These are phyloP conservation scores for Candida suzukii DNA, from an alignment of 805 yeast species.

Conservation along the genomic window DNA sequence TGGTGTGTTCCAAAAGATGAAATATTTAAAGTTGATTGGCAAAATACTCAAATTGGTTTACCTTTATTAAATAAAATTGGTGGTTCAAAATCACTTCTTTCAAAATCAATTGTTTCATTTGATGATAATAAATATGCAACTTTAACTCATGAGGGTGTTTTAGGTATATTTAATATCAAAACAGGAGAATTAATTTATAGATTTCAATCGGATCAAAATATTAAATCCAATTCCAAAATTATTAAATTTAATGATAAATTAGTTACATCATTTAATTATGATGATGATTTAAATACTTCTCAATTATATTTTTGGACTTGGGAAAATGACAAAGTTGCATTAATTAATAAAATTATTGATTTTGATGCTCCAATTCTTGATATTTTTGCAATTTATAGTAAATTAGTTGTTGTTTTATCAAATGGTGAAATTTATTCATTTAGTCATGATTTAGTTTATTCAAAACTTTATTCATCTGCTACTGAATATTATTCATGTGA, in stretches of 20 bases:
- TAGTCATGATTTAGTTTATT: background rate
- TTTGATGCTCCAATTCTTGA: background rate
- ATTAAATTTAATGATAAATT: constrained; percentile 2
- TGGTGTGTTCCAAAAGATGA: constrained; percentile 36
- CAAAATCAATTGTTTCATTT: constrained; percentile 5
- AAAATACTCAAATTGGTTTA: constrained; percentile 36
- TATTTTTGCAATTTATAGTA: constrained; percentile 5
- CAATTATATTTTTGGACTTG: constrained; percentile 13
- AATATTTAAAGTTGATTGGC: constrained; percentile 52
- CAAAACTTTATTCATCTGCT: too few relatives aligned
- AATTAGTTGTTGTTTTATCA: constrained; percentile 3
- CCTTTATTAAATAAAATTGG: constrained; percentile 10
- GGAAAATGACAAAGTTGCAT: background rate
- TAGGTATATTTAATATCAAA: constrained; percentile 18
- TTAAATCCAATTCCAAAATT: background rate
- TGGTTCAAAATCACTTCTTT: background rate
- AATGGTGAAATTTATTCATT: background rate
- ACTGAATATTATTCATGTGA: too few relatives aligned
- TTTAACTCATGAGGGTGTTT: constrained; percentile 19
- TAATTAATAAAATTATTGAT: background rate
- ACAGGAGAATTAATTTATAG: constrained; percentile 24
- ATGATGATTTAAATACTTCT: constrained; percentile 2
- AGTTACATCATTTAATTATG: constrained; percentile 12
- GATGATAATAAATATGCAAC: constrained; percentile 14
- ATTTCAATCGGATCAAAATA: constrained; percentile 13